Conservation (phyloP, 2,329 filamentous ascomycete species). For the Arthrobotrys sinensis region DNA sequence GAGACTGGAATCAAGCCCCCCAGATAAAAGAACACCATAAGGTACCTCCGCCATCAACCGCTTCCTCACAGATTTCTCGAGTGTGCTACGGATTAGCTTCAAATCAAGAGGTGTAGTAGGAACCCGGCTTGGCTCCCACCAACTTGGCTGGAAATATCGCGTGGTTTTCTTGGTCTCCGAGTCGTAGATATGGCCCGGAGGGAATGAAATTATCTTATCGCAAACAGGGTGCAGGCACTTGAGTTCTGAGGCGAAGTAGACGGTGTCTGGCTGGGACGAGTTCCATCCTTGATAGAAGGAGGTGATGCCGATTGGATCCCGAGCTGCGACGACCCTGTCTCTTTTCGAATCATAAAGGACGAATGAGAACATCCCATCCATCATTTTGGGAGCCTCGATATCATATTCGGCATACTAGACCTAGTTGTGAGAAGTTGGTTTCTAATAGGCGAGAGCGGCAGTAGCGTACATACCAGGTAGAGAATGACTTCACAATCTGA, state of each 20-base stretch:
- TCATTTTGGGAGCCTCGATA: conserved; percentile 89
- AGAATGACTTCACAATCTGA: conserved; percentile 99
- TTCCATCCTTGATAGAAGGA: conserved; percentile 97
- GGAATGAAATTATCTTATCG: conserved; percentile 94
- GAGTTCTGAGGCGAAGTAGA: conserved; percentile 97
- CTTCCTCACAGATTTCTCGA: conserved; percentile 95
- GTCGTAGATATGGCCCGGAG: conserved; percentile 95
- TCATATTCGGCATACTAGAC: conserved; percentile 91
- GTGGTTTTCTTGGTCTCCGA: conserved; percentile 88
- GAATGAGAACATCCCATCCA: conserved; percentile 99
- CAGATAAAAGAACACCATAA: conserved; percentile 94
- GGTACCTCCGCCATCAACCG: conserved; percentile 98
- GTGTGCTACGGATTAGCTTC: conserved; percentile 82
- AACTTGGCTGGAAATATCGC: conserved; percentile 90
- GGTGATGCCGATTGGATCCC: conserved; percentile 96
- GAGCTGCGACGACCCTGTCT: conserved; percentile 91
- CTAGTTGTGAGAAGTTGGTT: conserved; percentile 11
- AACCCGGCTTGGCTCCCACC: conserved; percentile 87
- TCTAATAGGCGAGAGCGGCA: neutral
- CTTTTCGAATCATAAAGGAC: conserved; percentile 96
- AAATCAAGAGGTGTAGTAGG: conserved; percentile 86
- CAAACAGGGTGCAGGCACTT: conserved; percentile 94
- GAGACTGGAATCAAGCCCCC: conserved; percentile 94
- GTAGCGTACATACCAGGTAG: conserved; percentile 79
- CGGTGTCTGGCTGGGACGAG: conserved; percentile 83